Evolutionary conservation across 2,329 filamentous ascomycete species (phyloP), one percentile per base, ranked within the genome.

Genomic region (Rhinocladiella similis): DNA sequence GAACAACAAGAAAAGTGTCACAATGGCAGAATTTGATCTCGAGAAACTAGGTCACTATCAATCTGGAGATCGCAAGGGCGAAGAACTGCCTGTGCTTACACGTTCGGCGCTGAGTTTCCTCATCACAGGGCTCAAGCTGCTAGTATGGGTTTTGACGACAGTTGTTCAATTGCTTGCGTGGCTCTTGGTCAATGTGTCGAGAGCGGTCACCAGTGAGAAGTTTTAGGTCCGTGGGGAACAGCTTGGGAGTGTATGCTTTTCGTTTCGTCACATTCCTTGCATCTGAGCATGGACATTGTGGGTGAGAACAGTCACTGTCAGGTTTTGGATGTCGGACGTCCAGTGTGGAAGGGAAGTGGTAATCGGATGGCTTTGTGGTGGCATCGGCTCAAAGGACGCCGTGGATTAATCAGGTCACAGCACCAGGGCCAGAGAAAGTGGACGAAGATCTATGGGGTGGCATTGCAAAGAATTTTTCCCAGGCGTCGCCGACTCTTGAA

Each of bases 1-100:
- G 33, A 59, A 52, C 33, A 70, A 73, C 27, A 64, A 69, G 41
- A 61, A 73, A 54, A 65, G 10, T 4, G 29, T 74, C 43, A 61
- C 72, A 2, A 62, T 75, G 38, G 70, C 75, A 43, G 75, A 78
- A 53, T 74, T 77, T 45, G 75, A 78, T 61, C 66, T 77, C 7
- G 75, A 77, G 46, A 74, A 72, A 39, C 75, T 78, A 33, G 73
- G 73, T 12, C 70, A 69, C 5, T 75, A 74, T 54, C 70, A 69
- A 18, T 59, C 57, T n/a, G 65, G 69, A 13, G 71, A 69, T 16
- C 67, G 70, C 6, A 68, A 73, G 46, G 73, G 72, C 2, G 58
- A 76, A 59, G 70, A 77, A 42, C 52, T 77, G 5, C 75, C 76
- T 5, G 67, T 68, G 1, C 46, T 70, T 18, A 71, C 70, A 36